Evolutionary conservation across 306 rosid genomes (phyloP).

Genomic region (Ormosia emarginata): DNA sequence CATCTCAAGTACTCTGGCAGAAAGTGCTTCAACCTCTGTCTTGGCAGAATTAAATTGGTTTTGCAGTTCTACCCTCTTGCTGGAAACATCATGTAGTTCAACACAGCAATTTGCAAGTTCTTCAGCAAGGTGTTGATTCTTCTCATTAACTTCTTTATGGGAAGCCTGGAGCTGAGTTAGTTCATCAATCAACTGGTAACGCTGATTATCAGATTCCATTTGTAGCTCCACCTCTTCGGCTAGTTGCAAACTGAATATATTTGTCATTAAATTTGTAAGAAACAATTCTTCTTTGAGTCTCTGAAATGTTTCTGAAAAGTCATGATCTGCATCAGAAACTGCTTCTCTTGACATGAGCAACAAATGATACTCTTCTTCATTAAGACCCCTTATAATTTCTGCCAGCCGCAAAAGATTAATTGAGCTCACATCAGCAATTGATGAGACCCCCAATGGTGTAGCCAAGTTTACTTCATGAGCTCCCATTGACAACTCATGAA

Average conservation of each 20-base stretch:
- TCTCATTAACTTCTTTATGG: slow-evolving; percentile 43
- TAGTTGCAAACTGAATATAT: slow-evolving; percentile 57
- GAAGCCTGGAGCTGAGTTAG: slow-evolving; percentile 49
- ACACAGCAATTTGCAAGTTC: slow-evolving; percentile 59
- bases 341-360: slow-evolving; percentile 49
- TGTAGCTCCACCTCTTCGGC: slow-evolving; percentile 59
- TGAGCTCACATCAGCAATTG: slow-evolving; percentile 36
- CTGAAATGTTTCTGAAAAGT: slow-evolving; percentile 46
- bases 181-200: slow-evolving; percentile 43
- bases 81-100: slow-evolving; percentile 53
- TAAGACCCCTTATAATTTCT: slow-evolving; percentile 51
- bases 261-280: slow-evolving; percentile 54
- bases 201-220: slow-evolving; percentile 51
- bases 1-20: slow-evolving; percentile 53
- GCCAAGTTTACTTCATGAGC: slow-evolving; percentile 16
- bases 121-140: slow-evolving; percentile 59
- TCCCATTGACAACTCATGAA: slow-evolving; percentile 34
- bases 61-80: slow-evolving; percentile 54
- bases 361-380: slow-evolving; percentile 50
- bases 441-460: slow-evolving; percentile 26
- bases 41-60: slow-evolving; percentile 41
- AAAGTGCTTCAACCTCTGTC: slow-evolving; percentile 57
- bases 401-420: slow-evolving; percentile 51
- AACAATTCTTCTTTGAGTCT: slow-evolving; percentile 74
- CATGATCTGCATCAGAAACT: slow-evolving; percentile 31